These are phyloP conservation scores for Thalassia testudinum DNA, from an alignment of 116 monocot genomes.

Conservation along the genomic window DNA sequence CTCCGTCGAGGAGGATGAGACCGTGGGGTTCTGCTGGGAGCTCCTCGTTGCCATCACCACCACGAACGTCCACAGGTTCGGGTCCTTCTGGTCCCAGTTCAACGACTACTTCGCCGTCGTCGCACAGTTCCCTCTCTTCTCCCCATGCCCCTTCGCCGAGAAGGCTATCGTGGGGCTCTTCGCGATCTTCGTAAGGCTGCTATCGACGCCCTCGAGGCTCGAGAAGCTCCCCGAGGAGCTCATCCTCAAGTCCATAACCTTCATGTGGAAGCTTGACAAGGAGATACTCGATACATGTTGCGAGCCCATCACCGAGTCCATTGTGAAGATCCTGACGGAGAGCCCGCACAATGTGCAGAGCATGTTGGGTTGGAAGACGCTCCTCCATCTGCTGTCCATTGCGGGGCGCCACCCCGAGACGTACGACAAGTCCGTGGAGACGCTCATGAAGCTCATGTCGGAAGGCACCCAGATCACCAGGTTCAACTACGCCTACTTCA, in stretches of 20 bases:
- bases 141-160: slow-evolving; percentile 74
- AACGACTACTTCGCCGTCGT: slow-evolving; percentile 40
- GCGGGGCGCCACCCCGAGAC: slow-evolving; percentile 71
- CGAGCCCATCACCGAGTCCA: slow-evolving; percentile 35
- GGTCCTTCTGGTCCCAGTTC: slow-evolving; percentile 63
- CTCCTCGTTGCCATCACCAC: slow-evolving; percentile 31
- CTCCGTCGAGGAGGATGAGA: no score
- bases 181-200: slow-evolving; percentile 29
- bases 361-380: slow-evolving; percentile 62
- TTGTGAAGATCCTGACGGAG: slow-evolving; percentile 20
- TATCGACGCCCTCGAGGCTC: slow-evolving; percentile 5
- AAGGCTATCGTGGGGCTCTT: slow-evolving; percentile 60
- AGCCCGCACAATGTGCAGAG: slow-evolving; percentile 34
- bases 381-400: slow-evolving; percentile 46
- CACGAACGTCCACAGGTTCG: slow-evolving; percentile 41
- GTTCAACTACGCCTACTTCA: background rate
- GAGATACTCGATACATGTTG: slow-evolving; percentile 66
- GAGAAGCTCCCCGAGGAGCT: slow-evolving; percentile 58
- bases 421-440: no score
- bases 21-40: slow-evolving; percentile 88
- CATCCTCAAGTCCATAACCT: no score
- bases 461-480: background rate
- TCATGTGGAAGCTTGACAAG: no score
- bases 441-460: background rate
- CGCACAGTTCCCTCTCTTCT: no score